A percentile compares a stretch with the other conserved stretches of the same genome.
Conservation (phyloP, 192 early-diverging fungal species). For the Backusella luteola region DNA sequence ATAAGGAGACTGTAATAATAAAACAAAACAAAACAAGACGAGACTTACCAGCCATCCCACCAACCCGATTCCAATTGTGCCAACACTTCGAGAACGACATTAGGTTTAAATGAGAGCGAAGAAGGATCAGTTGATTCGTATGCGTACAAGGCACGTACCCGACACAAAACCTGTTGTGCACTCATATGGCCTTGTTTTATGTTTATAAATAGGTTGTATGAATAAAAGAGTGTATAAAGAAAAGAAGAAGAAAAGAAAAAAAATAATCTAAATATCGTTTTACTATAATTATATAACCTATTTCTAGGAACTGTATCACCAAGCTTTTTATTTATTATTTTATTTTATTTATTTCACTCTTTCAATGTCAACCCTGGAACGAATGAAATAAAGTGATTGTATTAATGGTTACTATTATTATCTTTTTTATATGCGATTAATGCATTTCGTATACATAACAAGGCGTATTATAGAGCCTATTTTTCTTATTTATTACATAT, state of each 20-base stretch:
- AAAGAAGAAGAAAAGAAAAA: background rate
- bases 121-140: conserved; percentile 79
- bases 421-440: background rate
- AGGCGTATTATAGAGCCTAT: background rate
- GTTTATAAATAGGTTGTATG: background rate
- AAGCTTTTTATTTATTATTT: background rate
- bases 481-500: background rate
- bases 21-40: background rate
- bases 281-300: background rate
- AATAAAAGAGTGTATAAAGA: background rate
- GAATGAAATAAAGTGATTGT: background rate
- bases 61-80: conserved; percentile 91
- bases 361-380: background rate
- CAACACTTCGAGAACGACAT: conserved; percentile 88
- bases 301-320: background rate
- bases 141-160: conserved; percentile 79
- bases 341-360: background rate
- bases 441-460: background rate
- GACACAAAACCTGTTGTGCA: conserved; percentile 15
- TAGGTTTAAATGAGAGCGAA: conserved; percentile 78
- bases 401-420: background rate
- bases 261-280: background rate
- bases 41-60: conserved; percentile 88
- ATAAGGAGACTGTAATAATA: background rate
- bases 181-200: conserved; percentile 7